Evolutionary conservation across 2,329 filamentous ascomycete genomes (phyloP).

Genomic region (Stagonosporopsis vannaccii): DNA sequence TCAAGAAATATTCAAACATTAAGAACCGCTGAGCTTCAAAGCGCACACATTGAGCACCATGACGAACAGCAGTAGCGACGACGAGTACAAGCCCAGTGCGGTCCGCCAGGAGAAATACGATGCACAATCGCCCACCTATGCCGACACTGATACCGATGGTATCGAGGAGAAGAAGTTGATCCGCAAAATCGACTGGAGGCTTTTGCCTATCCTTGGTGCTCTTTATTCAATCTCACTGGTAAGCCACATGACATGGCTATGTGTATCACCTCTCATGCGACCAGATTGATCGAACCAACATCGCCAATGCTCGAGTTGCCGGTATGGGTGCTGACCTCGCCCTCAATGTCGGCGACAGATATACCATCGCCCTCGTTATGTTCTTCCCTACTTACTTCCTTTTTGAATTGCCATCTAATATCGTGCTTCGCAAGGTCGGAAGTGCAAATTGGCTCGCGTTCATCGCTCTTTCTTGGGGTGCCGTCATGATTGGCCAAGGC

Average conservation of each 20-base stretch:
- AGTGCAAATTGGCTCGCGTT: slow-evolving; percentile 39
- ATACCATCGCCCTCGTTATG: slow-evolving; percentile 34
- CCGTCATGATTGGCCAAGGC: slow-evolving; percentile 37
- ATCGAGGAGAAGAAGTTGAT: slow-evolving; percentile 31
- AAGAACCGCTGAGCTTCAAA: neutral
- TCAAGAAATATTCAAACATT: neutral
- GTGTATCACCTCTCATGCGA: neutral
- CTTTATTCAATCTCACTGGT: slow-evolving; percentile 50
- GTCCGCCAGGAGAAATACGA: slow-evolving; percentile 19
- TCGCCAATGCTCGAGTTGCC: slow-evolving; percentile 36
- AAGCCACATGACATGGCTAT: slow-evolving; percentile 31
- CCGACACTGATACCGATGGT: slow-evolving; percentile 19
- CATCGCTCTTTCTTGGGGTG: slow-evolving; percentile 35
- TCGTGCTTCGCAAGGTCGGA: slow-evolving; percentile 35
- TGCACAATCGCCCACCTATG: neutral
- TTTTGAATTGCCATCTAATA: slow-evolving; percentile 34
- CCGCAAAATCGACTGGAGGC: slow-evolving; percentile 47
- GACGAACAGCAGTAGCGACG: slow-evolving; percentile 23
- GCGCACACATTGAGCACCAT: neutral
- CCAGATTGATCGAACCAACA: slow-evolving; percentile 15
- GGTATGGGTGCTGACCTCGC: slow-evolving; percentile 36
- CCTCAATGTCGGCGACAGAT: slow-evolving; percentile 31
- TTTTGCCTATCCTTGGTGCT: slow-evolving; percentile 50
- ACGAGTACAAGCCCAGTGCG: slow-evolving; percentile 20
- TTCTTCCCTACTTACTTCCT: slow-evolving; percentile 40